phyloP scores from a whole-genome alignment of 2,329 filamentous ascomycete genomes.

The Camillea tinctor region DNA sequence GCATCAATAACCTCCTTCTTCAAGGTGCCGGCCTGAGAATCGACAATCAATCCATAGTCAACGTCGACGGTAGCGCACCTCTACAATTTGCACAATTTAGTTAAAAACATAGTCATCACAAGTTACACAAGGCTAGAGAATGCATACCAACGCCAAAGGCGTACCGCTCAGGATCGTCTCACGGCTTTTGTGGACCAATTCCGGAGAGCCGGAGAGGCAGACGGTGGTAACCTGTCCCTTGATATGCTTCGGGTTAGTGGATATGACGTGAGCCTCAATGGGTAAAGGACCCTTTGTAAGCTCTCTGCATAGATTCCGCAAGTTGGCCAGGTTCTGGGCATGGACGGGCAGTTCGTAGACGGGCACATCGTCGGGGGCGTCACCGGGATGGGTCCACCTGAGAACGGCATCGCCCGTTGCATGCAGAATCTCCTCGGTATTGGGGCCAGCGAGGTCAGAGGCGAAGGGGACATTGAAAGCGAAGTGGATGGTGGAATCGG shows the following conservation, averaged over 20 bases:
- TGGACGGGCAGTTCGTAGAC: constrained; percentile 92
- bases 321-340: constrained; percentile 75
- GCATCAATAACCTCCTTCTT: constrained; percentile 77
- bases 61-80: constrained; percentile 92
- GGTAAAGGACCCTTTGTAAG: constrained; percentile 70
- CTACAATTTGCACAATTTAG: constrained; percentile 49
- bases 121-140: constrained; percentile 11
- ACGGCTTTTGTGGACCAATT: constrained; percentile 84
- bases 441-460: constrained; percentile 86
- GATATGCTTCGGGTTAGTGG: constrained; percentile 72
- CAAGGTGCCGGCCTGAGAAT: constrained; percentile 64
- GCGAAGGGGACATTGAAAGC: constrained; percentile 98
- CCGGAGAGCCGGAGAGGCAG: constrained; percentile 82
- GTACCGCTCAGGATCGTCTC: constrained; percentile 89
- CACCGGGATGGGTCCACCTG: constrained; percentile 90
- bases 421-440: constrained; percentile 92
- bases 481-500: constrained; percentile 80
- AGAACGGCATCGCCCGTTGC: constrained; percentile 84
- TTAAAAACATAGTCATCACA: constrained; percentile 17
- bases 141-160: constrained; percentile 83
- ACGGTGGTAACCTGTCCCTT: constrained; percentile 79
- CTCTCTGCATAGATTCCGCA: constrained; percentile 78
- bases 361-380: constrained; percentile 78
- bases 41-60: constrained; percentile 85
- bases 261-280: constrained; percentile 80